Evolutionary conservation across 176 grass and related monocot species (phyloP).

Genomic region (Bolboschoenus planiculmis): DNA sequence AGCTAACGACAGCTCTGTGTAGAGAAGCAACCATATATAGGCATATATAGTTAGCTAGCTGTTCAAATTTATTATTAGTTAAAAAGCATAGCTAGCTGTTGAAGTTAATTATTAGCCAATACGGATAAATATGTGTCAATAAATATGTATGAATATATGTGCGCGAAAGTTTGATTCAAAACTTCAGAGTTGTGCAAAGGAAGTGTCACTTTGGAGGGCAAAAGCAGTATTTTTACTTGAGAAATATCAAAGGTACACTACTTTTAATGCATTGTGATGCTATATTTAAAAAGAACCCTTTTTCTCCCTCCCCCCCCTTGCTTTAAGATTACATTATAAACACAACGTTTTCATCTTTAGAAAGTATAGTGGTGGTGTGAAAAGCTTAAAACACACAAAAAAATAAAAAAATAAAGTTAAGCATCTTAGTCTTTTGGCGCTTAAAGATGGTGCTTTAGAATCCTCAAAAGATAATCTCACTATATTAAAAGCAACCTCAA

Average conservation of each 20-base stretch:
- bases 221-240: slow-evolving; percentile 26
- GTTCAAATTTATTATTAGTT: not conserved
- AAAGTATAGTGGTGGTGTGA: slow-evolving; percentile 35
- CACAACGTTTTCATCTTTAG: slow-evolving; percentile 36
- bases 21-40: not conserved
- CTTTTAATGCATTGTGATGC: slow-evolving; percentile 53
- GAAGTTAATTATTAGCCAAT: not conserved
- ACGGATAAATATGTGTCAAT: not conserved
- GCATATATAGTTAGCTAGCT: not conserved
- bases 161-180: slow-evolving; percentile 29
- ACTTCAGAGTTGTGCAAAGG: slow-evolving; percentile 44
- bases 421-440: slow-evolving; percentile 42
- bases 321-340: slow-evolving; percentile 27
- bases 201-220: slow-evolving; percentile 28
- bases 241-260: slow-evolving; percentile 47
- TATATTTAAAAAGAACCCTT: slow-evolving; percentile 41
- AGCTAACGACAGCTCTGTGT: not conserved
- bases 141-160: not conserved
- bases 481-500: slow-evolving; percentile 16
- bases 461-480: slow-evolving; percentile 39
- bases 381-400: slow-evolving; percentile 29
- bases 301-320: not conserved
- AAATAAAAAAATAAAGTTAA: slow-evolving; percentile 45
- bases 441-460: slow-evolving; percentile 51
- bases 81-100: not conserved